Conservation (phyloP, 768 basidiomycete genomes). For the Scleroderma citrinum region DNA sequence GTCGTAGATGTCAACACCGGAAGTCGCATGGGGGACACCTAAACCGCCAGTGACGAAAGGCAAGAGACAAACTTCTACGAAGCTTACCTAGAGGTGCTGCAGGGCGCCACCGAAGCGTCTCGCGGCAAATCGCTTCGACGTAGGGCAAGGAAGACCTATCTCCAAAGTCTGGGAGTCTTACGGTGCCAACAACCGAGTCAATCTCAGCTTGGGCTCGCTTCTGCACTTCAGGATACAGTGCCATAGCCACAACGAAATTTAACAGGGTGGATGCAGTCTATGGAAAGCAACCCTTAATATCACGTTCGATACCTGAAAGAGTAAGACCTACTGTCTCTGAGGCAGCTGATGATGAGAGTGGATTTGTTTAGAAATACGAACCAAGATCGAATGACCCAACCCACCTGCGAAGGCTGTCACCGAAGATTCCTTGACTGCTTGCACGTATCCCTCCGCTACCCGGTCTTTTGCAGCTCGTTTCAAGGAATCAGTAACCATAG, state of each 20-base stretch:
- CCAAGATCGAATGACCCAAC: neutral
- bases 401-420: conserved; percentile 26
- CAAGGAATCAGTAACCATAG: conserved; percentile 24
- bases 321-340: conserved; percentile 22
- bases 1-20: conserved; percentile 36
- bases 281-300: neutral
- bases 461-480: conserved; percentile 7
- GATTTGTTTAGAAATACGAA: neutral
- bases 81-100: conserved; percentile 27
- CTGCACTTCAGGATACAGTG: conserved; percentile 33
- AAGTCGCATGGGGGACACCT: conserved; percentile 31
- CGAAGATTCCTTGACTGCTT: conserved; percentile 23
- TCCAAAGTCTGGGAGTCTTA: conserved; percentile 26
- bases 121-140: conserved; percentile 25
- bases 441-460: conserved; percentile 5
- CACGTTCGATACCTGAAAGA: neutral
- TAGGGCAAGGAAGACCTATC: conserved; percentile 24
- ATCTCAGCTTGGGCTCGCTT: conserved; percentile 35
- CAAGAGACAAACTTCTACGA: neutral
- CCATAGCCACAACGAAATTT: conserved; percentile 32
- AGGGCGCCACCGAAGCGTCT: conserved; percentile 33
- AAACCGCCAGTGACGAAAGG: neutral
- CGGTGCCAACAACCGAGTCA: conserved; percentile 24
- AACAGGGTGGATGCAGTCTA: conserved; percentile 29
- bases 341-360: conserved; percentile 13